Percentiles rank a stretch among this genome's conserved stretches.
These are phyloP conservation scores for Amanita molliuscula DNA, from an alignment of 768 basidiomycete species.

Conservation along the genomic window DNA sequence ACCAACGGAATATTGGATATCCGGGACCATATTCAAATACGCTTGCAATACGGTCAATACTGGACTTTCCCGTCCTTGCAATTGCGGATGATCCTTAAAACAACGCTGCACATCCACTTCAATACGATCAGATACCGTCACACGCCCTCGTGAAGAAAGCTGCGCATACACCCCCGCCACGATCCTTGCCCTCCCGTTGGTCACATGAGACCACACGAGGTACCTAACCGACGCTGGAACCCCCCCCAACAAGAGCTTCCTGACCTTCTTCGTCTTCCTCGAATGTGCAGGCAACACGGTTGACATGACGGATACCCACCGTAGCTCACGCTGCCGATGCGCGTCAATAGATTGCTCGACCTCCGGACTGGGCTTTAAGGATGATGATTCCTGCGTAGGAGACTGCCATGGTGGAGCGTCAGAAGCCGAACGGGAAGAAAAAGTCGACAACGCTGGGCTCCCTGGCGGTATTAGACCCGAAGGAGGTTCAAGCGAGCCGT, in stretches of 20 bases:
- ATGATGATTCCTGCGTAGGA: conserved; percentile 8
- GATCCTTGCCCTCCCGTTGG: conserved; percentile 62
- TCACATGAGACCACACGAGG: conserved; percentile 74
- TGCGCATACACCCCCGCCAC: conserved; percentile 62
- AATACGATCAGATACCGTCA: conserved; percentile 40
- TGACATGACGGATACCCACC: conserved; percentile 63
- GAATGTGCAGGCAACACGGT: conserved; percentile 49
- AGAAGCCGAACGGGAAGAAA: conserved; percentile 14
- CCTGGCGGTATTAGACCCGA: conserved; percentile 22
- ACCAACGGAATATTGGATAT: conserved; percentile 63
- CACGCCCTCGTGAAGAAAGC: conserved; percentile 44
- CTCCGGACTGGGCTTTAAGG: conserved; percentile 11
- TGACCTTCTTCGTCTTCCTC: conserved; percentile 71
- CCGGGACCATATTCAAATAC: conserved; percentile 80
- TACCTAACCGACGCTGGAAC: conserved; percentile 80
- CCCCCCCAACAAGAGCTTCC: conserved; percentile 62
- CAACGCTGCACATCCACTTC: conserved; percentile 44
- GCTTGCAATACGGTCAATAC: conserved; percentile 55
- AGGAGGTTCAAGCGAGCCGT: conserved; percentile 23
- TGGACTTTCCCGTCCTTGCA: conserved; percentile 46
- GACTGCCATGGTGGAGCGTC: conserved; percentile 7
- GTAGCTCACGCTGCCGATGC: conserved; percentile 65
- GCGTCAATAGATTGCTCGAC: conserved; percentile 40
- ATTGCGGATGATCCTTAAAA: conserved; percentile 49
- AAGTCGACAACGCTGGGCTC: conserved; percentile 30